Evolutionary conservation across 495 filamentous ascomycete species (phyloP).

Genomic region (Emericellopsis terricola): DNA sequence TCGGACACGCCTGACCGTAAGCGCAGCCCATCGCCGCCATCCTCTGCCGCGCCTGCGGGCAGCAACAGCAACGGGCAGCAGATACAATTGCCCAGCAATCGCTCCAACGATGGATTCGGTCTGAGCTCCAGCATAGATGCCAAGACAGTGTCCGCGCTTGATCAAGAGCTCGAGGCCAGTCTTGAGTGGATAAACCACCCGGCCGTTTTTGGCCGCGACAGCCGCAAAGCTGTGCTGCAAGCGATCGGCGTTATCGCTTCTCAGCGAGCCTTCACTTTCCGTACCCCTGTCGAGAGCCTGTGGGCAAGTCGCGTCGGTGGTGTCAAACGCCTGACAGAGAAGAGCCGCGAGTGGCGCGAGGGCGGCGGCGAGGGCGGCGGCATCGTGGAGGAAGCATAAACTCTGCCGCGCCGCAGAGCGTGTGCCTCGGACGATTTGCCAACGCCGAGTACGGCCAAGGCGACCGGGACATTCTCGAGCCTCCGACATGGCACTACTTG

Average conservation of each 20-base stretch:
- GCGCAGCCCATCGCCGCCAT: constrained; percentile 29
- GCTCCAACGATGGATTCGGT: constrained; percentile 25
- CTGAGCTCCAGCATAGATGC: constrained; percentile 52
- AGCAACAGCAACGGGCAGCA: constrained; percentile 1
- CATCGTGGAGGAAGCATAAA: constrained; percentile 52
- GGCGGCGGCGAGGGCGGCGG: constrained; percentile 61
- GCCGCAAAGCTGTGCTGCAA: constrained; percentile 87
- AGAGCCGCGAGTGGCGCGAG: constrained; percentile 73
- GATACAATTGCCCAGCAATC: constrained; percentile 13
- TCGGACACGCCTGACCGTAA: constrained; percentile 28
- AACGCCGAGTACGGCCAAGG: constrained; percentile 1
- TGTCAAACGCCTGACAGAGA: constrained; percentile 57
- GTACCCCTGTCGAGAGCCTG: constrained; percentile 65
- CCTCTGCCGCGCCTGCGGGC: constrained; percentile 22
- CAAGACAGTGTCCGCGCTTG: constrained; percentile 66
- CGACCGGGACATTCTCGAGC: too few relatives aligned
- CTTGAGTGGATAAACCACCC: constrained; percentile 99
- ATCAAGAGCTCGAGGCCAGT: constrained; percentile 76
- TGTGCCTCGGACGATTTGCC: background rate
- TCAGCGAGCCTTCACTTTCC: constrained; percentile 86
- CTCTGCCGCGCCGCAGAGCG: background rate
- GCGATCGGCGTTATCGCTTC: constrained; percentile 92
- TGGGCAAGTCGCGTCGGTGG: constrained; percentile 71
- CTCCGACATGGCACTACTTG: too few relatives aligned
- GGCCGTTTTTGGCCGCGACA: constrained; percentile 87